Conservation (phyloP, 768 basidiomycete genomes). For the Phlegmacium glaucopus region DNA sequence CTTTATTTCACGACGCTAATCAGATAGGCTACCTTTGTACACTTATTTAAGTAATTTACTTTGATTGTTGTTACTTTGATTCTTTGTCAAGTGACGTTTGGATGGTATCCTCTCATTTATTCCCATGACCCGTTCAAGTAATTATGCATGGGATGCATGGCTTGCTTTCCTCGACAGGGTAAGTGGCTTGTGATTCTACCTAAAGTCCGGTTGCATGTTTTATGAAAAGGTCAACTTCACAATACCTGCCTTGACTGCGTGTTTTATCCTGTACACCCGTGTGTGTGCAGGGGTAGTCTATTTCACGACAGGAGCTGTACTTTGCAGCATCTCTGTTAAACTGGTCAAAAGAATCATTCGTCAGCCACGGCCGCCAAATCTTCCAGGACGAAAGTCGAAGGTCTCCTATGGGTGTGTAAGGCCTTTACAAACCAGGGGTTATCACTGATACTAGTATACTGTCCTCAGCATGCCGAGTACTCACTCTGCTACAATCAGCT, state of each 20-base stretch:
- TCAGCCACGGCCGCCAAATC: conserved; percentile 56
- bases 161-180: conserved; percentile 40
- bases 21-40: no score
- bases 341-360: conserved; percentile 55
- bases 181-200: conserved; percentile 2
- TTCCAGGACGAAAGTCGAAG: conserved; percentile 38
- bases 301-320: conserved; percentile 54
- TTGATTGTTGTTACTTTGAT: no score
- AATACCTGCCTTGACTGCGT: conserved; percentile 49
- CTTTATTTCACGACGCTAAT: no score
- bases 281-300: conserved; percentile 60
- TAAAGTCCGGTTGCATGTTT: background rate
- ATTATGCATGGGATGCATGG: conserved; percentile 13
- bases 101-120: background rate
- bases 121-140: background rate
- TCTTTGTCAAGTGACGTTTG: background rate
- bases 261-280: conserved; percentile 54
- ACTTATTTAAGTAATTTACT: no score
- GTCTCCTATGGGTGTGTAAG: conserved; percentile 60
- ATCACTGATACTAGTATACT: background rate
- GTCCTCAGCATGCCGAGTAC: conserved; percentile 75
- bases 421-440: background rate
- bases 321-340: conserved; percentile 59
- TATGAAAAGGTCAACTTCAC: conserved; percentile 51
- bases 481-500: conserved; percentile 68